A percentile compares a stretch with the other conserved stretches of the same genome.
Evolutionary conservation across 1,284 basidiomycete genomes (phyloP).

Genomic region (Filobasidium uniguttulatum): DNA sequence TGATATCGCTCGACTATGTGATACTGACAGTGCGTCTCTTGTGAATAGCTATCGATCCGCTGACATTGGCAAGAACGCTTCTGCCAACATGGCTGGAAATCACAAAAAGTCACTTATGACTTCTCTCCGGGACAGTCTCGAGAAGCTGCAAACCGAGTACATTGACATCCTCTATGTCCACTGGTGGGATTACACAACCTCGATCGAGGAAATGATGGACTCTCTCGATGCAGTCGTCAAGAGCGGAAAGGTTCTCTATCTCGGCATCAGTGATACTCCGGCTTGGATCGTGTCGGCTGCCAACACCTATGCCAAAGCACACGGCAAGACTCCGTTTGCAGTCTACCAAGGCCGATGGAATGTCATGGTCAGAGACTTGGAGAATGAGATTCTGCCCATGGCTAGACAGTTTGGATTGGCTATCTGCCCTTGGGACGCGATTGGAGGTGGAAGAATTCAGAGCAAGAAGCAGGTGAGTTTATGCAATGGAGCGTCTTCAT

Average conservation of each 20-base stretch:
- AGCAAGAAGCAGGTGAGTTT: conserved; percentile 15
- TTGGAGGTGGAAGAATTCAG: conserved; percentile 38
- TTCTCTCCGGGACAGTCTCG: conserved; percentile 27
- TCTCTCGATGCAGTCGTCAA: conserved; percentile 33
- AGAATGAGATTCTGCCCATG: conserved; percentile 53
- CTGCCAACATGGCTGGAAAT: conserved; percentile 36
- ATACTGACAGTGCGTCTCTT: conserved; percentile 17
- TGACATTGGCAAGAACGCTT: conserved; percentile 12
- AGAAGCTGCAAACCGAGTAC: conserved; percentile 38
- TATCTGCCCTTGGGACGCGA: conserved; percentile 36
- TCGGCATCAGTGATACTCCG: conserved; percentile 41
- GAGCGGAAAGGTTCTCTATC: conserved; percentile 38
- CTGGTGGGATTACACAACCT: conserved; percentile 37
- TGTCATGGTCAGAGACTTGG: conserved; percentile 41
- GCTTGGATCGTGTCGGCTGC: conserved; percentile 46
- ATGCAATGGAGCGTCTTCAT: background rate
- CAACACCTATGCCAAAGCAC: conserved; percentile 43
- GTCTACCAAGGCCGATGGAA: conserved; percentile 49
- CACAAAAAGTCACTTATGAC: conserved; percentile 21
- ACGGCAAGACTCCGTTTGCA: conserved; percentile 44
- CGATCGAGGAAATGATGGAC: conserved; percentile 39
- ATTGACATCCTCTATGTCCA: conserved; percentile 39
- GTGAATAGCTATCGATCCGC: conserved; percentile 12
- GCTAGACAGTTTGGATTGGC: conserved; percentile 39
- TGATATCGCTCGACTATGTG: too few relatives aligned